phyloP scores from a whole-genome alignment of 2,329 filamentous ascomycete species.

The Tolypocladium guangdongense region DNA sequence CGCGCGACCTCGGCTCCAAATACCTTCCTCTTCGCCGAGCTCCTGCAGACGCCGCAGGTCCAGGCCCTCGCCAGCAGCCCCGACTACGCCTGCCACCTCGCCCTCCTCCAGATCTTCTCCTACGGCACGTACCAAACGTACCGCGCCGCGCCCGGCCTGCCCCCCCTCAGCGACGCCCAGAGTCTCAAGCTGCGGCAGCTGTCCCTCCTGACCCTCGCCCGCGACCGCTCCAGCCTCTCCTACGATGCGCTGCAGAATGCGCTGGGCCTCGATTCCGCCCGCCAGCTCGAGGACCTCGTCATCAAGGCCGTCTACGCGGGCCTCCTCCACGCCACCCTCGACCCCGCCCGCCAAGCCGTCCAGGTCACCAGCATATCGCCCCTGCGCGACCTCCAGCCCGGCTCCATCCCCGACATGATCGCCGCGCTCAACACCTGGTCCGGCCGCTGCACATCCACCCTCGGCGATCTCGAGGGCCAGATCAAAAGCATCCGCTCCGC shows the following conservation, averaged over 20 bases:
- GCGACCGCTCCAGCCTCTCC: slow-evolving; percentile 54
- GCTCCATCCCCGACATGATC: slow-evolving; percentile 59
- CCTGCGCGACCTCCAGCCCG: slow-evolving; percentile 73
- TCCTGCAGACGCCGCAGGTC: slow-evolving; percentile 72
- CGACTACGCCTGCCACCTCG: slow-evolving; percentile 54
- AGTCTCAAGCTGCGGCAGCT: slow-evolving; percentile 81
- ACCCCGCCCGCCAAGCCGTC: slow-evolving; percentile 64
- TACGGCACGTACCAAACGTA: slow-evolving; percentile 84
- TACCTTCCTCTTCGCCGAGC: slow-evolving; percentile 88
- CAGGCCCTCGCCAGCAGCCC: slow-evolving; percentile 53
- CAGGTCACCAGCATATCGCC: slow-evolving; percentile 72
- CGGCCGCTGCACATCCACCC: slow-evolving; percentile 61
- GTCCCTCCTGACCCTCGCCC: slow-evolving; percentile 72
- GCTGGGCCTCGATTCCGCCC: slow-evolving; percentile 54
- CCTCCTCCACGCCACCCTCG: slow-evolving; percentile 71
- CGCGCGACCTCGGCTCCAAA: slow-evolving; percentile 83
- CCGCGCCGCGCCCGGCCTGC: slow-evolving; percentile 41
- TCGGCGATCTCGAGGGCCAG: slow-evolving; percentile 65
- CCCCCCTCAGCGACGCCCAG: slow-evolving; percentile 62
- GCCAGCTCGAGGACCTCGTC: slow-evolving; percentile 75
- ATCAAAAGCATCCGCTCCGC: slow-evolving; percentile 53
- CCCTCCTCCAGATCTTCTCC: slow-evolving; percentile 77
- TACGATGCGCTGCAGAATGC: slow-evolving; percentile 58
- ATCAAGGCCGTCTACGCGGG: slow-evolving; percentile 81
- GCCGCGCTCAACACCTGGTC: slow-evolving; percentile 64